phyloP scores from a whole-genome alignment of 2,329 filamentous ascomycete genomes.

The Biscogniauxia mediterranea region DNA sequence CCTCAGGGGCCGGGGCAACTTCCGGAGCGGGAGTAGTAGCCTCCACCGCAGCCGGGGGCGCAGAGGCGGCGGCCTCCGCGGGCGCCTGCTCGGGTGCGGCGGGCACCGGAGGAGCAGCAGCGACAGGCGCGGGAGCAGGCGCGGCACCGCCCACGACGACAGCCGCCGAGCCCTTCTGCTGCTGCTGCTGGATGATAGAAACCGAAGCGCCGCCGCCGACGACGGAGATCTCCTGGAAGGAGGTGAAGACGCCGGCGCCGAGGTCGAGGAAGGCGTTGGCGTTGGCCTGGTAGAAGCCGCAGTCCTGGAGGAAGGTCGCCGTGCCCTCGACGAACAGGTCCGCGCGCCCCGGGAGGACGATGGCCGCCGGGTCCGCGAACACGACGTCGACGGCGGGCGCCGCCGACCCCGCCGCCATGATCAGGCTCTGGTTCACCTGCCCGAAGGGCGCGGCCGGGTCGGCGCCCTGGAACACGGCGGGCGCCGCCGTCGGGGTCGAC shows the following conservation, averaged over 20 bases:
- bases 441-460: constrained; percentile 36
- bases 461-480: constrained; percentile 20
- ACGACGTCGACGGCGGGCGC: constrained; percentile 27
- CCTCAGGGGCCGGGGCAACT: too few relatives aligned
- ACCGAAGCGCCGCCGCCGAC: constrained; percentile 20
- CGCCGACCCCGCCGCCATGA: constrained; percentile 34
- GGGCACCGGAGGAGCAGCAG: too few relatives aligned
- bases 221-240: constrained; percentile 28
- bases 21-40: neutral
- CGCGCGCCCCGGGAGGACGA: constrained; percentile 36
- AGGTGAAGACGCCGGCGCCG: constrained; percentile 26
- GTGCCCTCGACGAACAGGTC: constrained; percentile 36
- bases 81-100: constrained; percentile 4
- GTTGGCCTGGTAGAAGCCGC: constrained; percentile 29
- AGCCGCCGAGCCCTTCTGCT: neutral
- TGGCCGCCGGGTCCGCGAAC: constrained; percentile 38
- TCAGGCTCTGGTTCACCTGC: constrained; percentile 33
- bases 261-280: constrained; percentile 31
- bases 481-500: constrained; percentile 15
- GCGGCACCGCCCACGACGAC: neutral
- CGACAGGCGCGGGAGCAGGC: neutral
- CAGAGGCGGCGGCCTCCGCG: neutral
- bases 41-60: too few relatives aligned
- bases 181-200: constrained; percentile 16
- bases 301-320: constrained; percentile 34